Base-by-base conservation (phyloP, 176 grass and related monocot species). In the Musa schizocarpa region DNA sequence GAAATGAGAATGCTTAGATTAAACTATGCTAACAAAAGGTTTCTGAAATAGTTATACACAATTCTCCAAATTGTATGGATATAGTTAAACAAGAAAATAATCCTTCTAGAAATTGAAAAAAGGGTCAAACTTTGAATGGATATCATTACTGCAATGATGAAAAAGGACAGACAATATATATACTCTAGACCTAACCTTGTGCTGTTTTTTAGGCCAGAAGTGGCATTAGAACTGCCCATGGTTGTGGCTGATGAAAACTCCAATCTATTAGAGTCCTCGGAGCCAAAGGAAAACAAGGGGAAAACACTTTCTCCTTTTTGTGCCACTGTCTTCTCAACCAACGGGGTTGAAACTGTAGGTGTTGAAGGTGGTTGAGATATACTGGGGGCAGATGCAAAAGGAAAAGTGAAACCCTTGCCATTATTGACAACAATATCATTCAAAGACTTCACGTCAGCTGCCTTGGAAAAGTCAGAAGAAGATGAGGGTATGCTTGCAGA, bases 341-440 rank as follows among this genome's bases (percentile, higher is more conserved):
- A 53, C n/a, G 49, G 69, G 29, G 26, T 43, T 64, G 56, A 0
- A 68, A 80, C 65, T 23, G 78, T 48, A 69, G 72, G 72, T 23
- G 81, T 24, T 63, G 56, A 16, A 71, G 78, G n/a, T 77, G 83
- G 62, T 27, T 50, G 55, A 63, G 63, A 74, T 74, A 22, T 34
- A 21, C 1, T 9, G 23, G 53, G 72, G 75, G 74, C 3, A 81
- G 75, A 69, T n/a, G 19, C 77, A 52, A 71, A 79, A 77, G 81
- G 75, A 79, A 88, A 86, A 73, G 68, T 65, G 78, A 86, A 86
- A 82, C 66, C 55, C 10, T 14, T 71, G 53, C 71, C 78, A 49
- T 84, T 82, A 25, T 77, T 69, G 22, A 74, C 68, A 84, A 74
- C 11, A 68, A 23, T 50, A 82, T 66, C 19, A 49, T 8, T 20